Evolutionary conservation across 129 eudicot species (phyloP).

Genomic region (Pittosporum tobira): DNA sequence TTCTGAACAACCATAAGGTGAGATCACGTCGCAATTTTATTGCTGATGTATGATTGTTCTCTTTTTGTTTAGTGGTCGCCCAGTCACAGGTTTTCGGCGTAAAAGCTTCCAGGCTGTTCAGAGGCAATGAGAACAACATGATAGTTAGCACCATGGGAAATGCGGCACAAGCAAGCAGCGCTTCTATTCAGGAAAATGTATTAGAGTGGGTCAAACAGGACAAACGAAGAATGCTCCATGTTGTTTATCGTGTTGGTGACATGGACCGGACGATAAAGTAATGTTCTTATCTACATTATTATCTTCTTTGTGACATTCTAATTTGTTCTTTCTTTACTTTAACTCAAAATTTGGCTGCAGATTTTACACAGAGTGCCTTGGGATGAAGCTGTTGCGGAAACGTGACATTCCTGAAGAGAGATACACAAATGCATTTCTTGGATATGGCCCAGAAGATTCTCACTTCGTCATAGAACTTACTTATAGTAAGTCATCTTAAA

Average conservation of each 20-base stretch:
- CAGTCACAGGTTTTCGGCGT: constrained; percentile 47
- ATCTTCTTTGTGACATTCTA: too few relatives aligned
- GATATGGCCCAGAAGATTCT: constrained; percentile 99
- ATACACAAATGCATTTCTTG: constrained; percentile 97
- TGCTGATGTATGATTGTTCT: too few relatives aligned
- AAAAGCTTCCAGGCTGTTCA: constrained; percentile 40
- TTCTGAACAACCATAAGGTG: background rate
- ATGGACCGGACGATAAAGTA: constrained; percentile 98
- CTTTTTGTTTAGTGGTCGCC: constrained; percentile 38
- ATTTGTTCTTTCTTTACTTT: too few relatives aligned
- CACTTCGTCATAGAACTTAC: constrained; percentile 95
- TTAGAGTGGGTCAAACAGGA: constrained; percentile 88
- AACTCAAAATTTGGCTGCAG: constrained; percentile 30
- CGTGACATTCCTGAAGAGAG: constrained; percentile 96
- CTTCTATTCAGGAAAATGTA: constrained; percentile 55
- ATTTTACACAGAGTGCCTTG: constrained; percentile 90
- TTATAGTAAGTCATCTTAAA: constrained; percentile 54
- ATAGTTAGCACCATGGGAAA: constrained; percentile 39
- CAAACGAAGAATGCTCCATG: constrained; percentile 97
- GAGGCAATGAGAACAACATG: constrained; percentile 28
- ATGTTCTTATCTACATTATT: constrained; percentile 6
- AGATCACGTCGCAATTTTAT: background rate
- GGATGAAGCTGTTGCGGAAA: constrained; percentile 91
- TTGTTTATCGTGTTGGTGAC: constrained; percentile 98
- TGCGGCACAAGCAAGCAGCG: constrained; percentile 68